Base-by-base conservation (phyloP, 2,329 filamentous ascomycete species). In the Coniella lustricola region DNA sequence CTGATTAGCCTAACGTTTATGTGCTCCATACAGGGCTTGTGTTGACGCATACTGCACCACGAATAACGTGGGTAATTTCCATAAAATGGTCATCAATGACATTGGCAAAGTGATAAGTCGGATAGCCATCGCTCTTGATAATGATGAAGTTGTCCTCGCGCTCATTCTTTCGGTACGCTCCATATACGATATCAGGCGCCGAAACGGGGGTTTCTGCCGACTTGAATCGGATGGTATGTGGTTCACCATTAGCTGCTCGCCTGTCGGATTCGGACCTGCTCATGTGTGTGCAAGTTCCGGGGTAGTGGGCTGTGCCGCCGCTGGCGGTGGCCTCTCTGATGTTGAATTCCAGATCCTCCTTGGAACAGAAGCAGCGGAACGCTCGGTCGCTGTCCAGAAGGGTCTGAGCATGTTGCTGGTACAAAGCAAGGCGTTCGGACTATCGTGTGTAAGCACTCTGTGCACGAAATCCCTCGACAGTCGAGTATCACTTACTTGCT, bases 31-130 rank as follows among this genome's bases (percentile, higher is more conserved):
- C 5, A 32, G 3, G n/a, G 12, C 5, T 3, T n/a, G 14, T 20
- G 33, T 10, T n/a, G n/a, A n/a, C 8, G 66, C 76, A 59, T 67
- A 86, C 84, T 21, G 85, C 84, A 46, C 91, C 93, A 36, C 93
- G 83, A 50, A 98, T 87, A 13, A 98, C 93, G 65, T 97, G 91
- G 0, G 90, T 96, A 56, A 98, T 94, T 51, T 87, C 72, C 93
- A 98, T 98, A 52, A 85, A 73, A 64, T 96, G 88, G 61, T 98
- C 93, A 61, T 98, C 93, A 4, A 98, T 84, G 8, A 98, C 91
- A 61, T 97, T 98, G 4, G 93, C 93, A 53, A 98, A 84, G 65
- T 98, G 93, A 61, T 98, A 98, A 0, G 94, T 98, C 0, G 93
- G 93, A 55, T 86, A 86, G 0, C 90, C 90, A 62, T 98, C 93